Base-by-base conservation (phyloP, 1,284 basidiomycete genomes). In the Mycena citricolor region DNA sequence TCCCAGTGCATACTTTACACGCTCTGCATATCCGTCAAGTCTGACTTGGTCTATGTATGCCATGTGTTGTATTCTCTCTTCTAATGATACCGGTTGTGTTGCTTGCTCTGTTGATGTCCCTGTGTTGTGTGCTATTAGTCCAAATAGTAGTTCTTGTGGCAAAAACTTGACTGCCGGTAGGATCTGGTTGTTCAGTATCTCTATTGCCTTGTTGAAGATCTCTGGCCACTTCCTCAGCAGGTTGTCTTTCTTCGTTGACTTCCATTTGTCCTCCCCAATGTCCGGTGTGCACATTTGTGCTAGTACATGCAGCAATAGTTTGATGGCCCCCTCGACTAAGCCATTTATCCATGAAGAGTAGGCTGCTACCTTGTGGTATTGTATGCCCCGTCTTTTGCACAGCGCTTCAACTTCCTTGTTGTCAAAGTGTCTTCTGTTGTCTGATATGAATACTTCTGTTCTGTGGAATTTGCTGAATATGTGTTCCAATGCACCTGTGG, bases 401-500 rank as follows among this genome's bases (percentile, higher is more conserved):
- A 56, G 61, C 2, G 48, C 54, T 0, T 25, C 7, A 0, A 73
- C 61, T 4, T 63, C 58, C 0, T 61, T 40, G 44, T 63, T 65
- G 25, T 66, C 55, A 48, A 73, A 73, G 36, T 73, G 66, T 1
- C 54, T 51, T 0, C 72, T 65, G 0, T 67, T 60, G 26, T 74
- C 68, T 0, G 61, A 54, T 65, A 70, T 68, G 48, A 69, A 56
- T 0, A 53, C 57, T 17, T 70, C 61, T 0, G 61, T 46, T 4
- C 61, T 19, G 0, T 43, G 24, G 39, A 60, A 67, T 0, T 17
- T 34, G 1, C 57, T 28, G 25, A 47, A 55, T 1, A 71, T 63
- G 2, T 45, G 8, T 0, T 39, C 13, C 0, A 68, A 49, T 0
- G 49, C 35, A 0, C 56, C 37, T 0, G 49, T 47, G 11, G 63